Base-by-base conservation (phyloP, 331 rosid species). In the Acacia pycnantha region DNA sequence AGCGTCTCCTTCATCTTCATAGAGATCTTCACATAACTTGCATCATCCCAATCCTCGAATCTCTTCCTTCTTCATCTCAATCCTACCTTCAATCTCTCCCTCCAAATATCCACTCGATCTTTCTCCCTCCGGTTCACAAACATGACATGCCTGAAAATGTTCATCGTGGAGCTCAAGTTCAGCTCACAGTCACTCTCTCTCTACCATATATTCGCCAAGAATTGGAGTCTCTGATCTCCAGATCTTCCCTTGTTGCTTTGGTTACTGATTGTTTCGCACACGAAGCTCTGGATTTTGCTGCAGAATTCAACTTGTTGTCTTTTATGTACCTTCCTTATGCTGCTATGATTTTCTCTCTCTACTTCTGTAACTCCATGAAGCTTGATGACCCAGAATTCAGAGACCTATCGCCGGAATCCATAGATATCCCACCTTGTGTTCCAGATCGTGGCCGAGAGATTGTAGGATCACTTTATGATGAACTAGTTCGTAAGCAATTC, bases 21-120 rank as follows among this genome's bases (percentile, higher is more conserved):
- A 75, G 77, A 41, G 31, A 76, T 33, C 59, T 84, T 27, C 70
- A 62, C 31, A 35, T 79, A 68, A 84, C 86, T 8, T 75, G 81
- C 84, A 74, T 87, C 37, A 56, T 84, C 31, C 86, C 88, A n/a
- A 43, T 76, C 11, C 9, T 16, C 41, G 78, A 61, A 13, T 70
- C 86, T 65, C 82, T n/a, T 15, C 33, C 74, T 3, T 3, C 31
- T n/a, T 3, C 74, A 10, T 41, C 74, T 2, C 24, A 21, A 21
- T 26, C 74, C 7, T 69, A 69, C 74, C 74, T 69, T n/a, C 53
- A 69, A 69, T 1, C 74, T 41, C 74, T 69, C 15, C 69, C 69
- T 2, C 40, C 40, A 62, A 62, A 62, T 37, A 27, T 62, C 5
- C 21, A 62, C 37, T 27, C 19, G 3, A 26, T 62, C 8, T 6